Conservation (phyloP, 305 asterid genomes). For the Fraxinus ornus region DNA sequence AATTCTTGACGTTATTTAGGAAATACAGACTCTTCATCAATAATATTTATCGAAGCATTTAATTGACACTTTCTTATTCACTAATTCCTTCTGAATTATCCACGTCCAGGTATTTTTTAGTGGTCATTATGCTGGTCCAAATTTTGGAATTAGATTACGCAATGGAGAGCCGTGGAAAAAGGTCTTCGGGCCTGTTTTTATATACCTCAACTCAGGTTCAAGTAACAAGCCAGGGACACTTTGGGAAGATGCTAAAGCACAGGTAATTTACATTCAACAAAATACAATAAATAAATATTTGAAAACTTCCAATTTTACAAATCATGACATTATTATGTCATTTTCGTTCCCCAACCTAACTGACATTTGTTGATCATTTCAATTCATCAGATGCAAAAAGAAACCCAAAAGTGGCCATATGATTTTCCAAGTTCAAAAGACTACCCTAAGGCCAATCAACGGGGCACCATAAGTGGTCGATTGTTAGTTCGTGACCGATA, state of each 20-base stretch:
- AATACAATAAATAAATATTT: not conserved
- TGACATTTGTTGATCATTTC: not conserved
- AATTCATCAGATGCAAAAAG: constrained; percentile 39
- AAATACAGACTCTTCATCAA: not conserved
- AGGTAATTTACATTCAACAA: constrained; percentile 28
- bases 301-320: not conserved
- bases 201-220: constrained; percentile 54
- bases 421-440: constrained; percentile 51
- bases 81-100: not conserved
- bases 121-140: constrained; percentile 55
- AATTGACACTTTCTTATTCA: not conserved
- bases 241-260: constrained; percentile 63
- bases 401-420: constrained; percentile 59
- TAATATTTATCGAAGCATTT: not conserved
- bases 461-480: constrained; percentile 48
- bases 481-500: constrained; percentile 46
- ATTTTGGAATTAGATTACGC: constrained; percentile 36
- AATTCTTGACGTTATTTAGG: not conserved
- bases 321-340: not conserved
- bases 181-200: constrained; percentile 66
- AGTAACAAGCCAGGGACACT: constrained; percentile 28
- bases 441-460: constrained; percentile 33
- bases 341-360: not conserved
- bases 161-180: constrained; percentile 71
- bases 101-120: constrained; percentile 45